Conservation (phyloP, 1,284 basidiomycete species). For the Xerocomus cyaneibrunnescens region DNA sequence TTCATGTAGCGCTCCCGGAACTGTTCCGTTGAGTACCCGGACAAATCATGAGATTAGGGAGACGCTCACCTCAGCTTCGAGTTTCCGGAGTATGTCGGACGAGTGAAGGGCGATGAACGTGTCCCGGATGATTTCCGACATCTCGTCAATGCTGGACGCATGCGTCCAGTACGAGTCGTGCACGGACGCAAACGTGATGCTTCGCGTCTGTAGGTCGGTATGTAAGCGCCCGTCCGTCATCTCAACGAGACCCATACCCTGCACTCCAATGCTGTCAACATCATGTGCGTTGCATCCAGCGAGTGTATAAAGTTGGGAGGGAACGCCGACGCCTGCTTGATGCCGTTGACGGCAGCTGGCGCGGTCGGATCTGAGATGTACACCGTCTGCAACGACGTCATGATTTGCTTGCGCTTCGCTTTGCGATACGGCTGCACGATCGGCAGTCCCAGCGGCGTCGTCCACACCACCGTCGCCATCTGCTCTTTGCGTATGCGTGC, state of each 20-base stretch:
- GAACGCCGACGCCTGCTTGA: conserved; percentile 95
- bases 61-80: conserved; percentile 56
- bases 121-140: conserved; percentile 89
- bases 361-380: conserved; percentile 89
- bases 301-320: conserved; percentile 99
- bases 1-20: conserved; percentile 79
- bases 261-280: conserved; percentile 94
- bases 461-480: conserved; percentile 98
- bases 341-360: conserved; percentile 77
- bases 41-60: too few species aligned
- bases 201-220: conserved; percentile 64
- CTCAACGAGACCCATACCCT: conserved; percentile 46
- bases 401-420: conserved; percentile 76
- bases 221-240: conserved; percentile 5
- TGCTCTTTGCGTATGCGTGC: conserved; percentile 75
- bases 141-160: conserved; percentile 82
- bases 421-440: conserved; percentile 98
- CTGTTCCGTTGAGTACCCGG: conserved; percentile 36
- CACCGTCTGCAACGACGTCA: conserved; percentile 88
- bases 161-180: conserved; percentile 99
- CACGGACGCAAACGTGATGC: conserved; percentile 89
- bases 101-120: conserved; percentile 94
- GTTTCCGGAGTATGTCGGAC: conserved; percentile 72
- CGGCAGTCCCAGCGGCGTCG: conserved; percentile 90
- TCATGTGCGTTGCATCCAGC: conserved; percentile 98